These are phyloP conservation scores for Kwoniella dendrophila DNA, from an alignment of 768 basidiomycete species.

Conservation along the genomic window DNA sequence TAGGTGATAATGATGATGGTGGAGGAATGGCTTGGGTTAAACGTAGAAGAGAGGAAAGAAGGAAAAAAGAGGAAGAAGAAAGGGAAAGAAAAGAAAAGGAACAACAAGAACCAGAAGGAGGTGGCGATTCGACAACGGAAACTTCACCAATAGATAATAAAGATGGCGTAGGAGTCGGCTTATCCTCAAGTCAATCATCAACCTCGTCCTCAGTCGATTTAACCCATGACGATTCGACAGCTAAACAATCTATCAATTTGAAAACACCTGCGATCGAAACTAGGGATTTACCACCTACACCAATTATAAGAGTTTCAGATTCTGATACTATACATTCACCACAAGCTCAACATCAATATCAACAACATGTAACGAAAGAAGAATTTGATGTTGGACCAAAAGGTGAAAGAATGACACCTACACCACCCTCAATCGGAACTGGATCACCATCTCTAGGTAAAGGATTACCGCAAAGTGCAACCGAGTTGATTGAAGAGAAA, in stretches of 20 bases:
- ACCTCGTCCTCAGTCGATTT: slow-evolving; percentile 6
- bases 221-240: neutral
- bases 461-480: neutral
- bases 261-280: slow-evolving; percentile 32
- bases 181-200: slow-evolving; percentile 19
- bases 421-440: neutral
- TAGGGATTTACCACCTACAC: slow-evolving; percentile 35
- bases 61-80: slow-evolving; percentile 57
- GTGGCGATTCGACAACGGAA: neutral
- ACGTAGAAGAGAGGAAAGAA: slow-evolving; percentile 63
- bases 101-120: slow-evolving; percentile 59
- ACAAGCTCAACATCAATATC: neutral
- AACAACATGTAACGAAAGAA: neutral
- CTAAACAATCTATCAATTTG: slow-evolving; percentile 13
- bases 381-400: slow-evolving; percentile 10
- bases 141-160: slow-evolving; percentile 2
- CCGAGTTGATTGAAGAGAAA: slow-evolving; percentile 12
- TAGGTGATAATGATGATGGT: slow-evolving; percentile 72
- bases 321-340: neutral
- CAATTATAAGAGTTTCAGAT: slow-evolving; percentile 42
- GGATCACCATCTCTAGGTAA: neutral
- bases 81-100: slow-evolving; percentile 48
- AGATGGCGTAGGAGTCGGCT: neutral
- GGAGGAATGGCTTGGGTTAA: slow-evolving; percentile 85
- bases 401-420: slow-evolving; percentile 12